Base-by-base conservation (phyloP, 192 early-diverging fungal genomes). In the Podila horticola region DNA sequence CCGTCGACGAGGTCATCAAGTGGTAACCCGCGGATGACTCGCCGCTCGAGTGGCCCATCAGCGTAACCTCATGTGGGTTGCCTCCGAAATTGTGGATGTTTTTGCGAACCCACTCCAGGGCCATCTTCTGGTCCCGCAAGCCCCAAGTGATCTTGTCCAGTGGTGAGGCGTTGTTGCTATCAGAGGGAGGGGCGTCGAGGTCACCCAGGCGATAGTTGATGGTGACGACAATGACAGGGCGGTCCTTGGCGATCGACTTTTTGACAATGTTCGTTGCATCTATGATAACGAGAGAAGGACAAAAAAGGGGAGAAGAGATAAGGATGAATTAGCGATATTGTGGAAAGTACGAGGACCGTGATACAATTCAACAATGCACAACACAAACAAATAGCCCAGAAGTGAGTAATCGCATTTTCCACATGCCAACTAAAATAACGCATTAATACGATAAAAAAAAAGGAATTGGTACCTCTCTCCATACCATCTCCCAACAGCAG, bases 201-300 rank as follows among this genome's bases (percentile, higher is more conserved):
- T 69, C 70, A 3, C 70, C 28, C 0, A 88, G 74, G 22, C 89
- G 82, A 58, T 88, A 90, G 50, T 86, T 88, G 69, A 87, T 65
- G 2, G 74, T 84, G 13, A 90, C 87, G 28, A 90, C 75, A 12
- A 88, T 74, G 2, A 87, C 83, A 26, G 82, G 82, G 26, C 29
- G 51, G 12, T 52, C 67, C 10, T 64, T 72, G 17, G 66, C 70
- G 6, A 83, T 64, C 1, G 82, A 83, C 19, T 77, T 58, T 61
- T 76, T 64, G 19, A 83, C 82, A 65, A 83, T 70, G 38, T 74
- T 83, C 2, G 70, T 70, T 20, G 82, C 70, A 73, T 83, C 74
- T 79, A 55, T 29, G 11, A 20, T 45, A 15, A 8, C 34, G 34
- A 36, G 34, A 45, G 41, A 45, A 45, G 15, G 41, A 45, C 15